phyloP scores from a whole-genome alignment of 805 yeast genomes.

The Wickerhamomyces bisporus region DNA sequence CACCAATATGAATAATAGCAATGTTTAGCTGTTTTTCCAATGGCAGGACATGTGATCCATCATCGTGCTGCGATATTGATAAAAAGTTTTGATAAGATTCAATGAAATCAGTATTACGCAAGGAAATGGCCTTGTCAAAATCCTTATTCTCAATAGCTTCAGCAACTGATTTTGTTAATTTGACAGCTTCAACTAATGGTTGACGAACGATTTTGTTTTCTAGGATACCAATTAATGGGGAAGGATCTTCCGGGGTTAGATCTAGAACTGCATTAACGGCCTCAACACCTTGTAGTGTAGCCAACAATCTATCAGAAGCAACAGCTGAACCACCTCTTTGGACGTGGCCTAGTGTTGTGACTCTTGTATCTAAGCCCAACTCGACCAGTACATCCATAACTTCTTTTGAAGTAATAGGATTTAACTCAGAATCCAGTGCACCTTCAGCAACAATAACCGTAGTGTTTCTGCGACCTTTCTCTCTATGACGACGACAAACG shows the following conservation, averaged over 20 bases:
- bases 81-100: conserved; percentile 61
- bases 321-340: conserved; percentile 84
- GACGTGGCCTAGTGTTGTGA: conserved; percentile 74
- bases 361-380: conserved; percentile 70
- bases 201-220: conserved; percentile 66
- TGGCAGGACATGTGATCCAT: conserved; percentile 56
- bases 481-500: conserved; percentile 59
- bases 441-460: conserved; percentile 83
- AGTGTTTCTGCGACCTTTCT: conserved; percentile 70
- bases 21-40: conserved; percentile 49
- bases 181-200: conserved; percentile 70
- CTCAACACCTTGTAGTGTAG: conserved; percentile 78
- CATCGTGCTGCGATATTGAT: conserved; percentile 64
- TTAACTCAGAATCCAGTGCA: conserved; percentile 64
- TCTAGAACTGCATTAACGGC: conserved; percentile 74
- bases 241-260: conserved; percentile 62
- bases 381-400: conserved; percentile 62
- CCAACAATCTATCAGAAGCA: conserved; percentile 65
- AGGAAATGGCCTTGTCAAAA: conserved; percentile 62
- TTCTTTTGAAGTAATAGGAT: conserved; percentile 60
- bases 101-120: conserved; percentile 66
- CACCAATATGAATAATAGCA: conserved; percentile 74
- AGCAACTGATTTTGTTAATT: conserved; percentile 67
- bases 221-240: conserved; percentile 71
- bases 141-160: conserved; percentile 59